phyloP scores from a whole-genome alignment of 2,329 filamentous ascomycete genomes.

The Fusarium globosum region DNA sequence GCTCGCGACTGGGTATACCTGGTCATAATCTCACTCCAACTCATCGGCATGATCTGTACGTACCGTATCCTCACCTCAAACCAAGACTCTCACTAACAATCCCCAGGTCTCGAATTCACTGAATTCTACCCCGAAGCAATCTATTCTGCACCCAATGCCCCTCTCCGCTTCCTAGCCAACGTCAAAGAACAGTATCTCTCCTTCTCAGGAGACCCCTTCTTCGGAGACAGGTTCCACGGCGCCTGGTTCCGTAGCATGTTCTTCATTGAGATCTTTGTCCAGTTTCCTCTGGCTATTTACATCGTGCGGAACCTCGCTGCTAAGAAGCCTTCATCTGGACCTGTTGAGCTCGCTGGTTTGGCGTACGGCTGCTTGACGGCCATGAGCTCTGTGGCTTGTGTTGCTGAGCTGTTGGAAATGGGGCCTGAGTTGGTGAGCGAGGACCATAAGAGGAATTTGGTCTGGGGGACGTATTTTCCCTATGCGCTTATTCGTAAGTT shows the following conservation, averaged over 20 bases:
- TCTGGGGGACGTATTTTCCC: constrained; percentile 62
- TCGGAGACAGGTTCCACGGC: constrained; percentile 52
- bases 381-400: constrained; percentile 63
- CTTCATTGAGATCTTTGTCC: constrained; percentile 61
- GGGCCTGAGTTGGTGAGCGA: constrained; percentile 57
- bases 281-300: constrained; percentile 63
- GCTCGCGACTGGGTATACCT: constrained; percentile 52
- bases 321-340: constrained; percentile 50
- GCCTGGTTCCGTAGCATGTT: constrained; percentile 65
- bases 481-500: constrained; percentile 65
- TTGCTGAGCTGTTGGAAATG: constrained; percentile 62
- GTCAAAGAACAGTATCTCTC: constrained; percentile 60
- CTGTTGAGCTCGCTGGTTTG: constrained; percentile 62
- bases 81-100: constrained; percentile 8
- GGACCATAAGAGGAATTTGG: constrained; percentile 58
- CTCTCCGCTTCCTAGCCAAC: constrained; percentile 59
- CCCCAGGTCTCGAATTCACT: constrained; percentile 64
- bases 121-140: constrained; percentile 63
- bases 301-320: constrained; percentile 55
- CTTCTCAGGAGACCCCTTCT: constrained; percentile 65
- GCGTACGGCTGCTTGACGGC: constrained; percentile 63
- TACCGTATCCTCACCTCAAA: background rate
- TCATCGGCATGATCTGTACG: constrained; percentile 53
- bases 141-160: constrained; percentile 54
- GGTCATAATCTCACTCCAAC: constrained; percentile 48